Conservation (phyloP, 495 filamentous ascomycete genomes). For the Cercophora samala region DNA sequence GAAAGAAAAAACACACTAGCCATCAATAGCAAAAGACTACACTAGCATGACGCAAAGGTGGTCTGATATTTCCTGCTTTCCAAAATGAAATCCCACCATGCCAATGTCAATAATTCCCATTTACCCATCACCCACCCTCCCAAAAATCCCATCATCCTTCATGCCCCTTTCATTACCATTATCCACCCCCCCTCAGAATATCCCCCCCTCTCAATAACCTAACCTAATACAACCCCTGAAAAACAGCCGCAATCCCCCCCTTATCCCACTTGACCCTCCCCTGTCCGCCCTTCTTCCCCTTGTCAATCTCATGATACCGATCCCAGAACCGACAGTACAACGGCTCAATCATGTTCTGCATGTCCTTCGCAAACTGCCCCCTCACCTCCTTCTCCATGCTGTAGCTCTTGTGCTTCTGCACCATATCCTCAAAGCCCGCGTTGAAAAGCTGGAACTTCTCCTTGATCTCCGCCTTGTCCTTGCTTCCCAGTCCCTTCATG, state of each 20-base stretch:
- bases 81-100: neutral
- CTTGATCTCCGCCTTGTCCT: conserved; percentile 94
- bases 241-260: conserved; percentile 54
- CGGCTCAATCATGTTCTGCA: conserved; percentile 86
- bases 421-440: conserved; percentile 79
- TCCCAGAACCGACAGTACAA: conserved; percentile 95
- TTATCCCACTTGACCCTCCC: conserved; percentile 99
- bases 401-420: conserved; percentile 71
- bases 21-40: no score
- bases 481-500: conserved; percentile 74
- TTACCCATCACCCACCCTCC: neutral
- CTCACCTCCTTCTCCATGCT: conserved; percentile 88
- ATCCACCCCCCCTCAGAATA: no score
- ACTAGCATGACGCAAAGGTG: conserved; percentile 7
- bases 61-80: neutral
- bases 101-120: neutral
- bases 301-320: conserved; percentile 92
- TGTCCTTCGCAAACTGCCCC: conserved; percentile 69
- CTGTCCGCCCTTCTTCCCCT: conserved; percentile 88
- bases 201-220: no score
- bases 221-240: conserved; percentile 48
- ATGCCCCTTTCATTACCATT: neutral
- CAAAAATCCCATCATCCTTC: neutral
- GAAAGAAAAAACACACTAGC: no score
- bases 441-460: conserved; percentile 93